Percentiles rank a stretch among this genome's conserved stretches.
phyloP scores from a whole-genome alignment of 768 basidiomycete genomes.

The Boletellus sp. region DNA sequence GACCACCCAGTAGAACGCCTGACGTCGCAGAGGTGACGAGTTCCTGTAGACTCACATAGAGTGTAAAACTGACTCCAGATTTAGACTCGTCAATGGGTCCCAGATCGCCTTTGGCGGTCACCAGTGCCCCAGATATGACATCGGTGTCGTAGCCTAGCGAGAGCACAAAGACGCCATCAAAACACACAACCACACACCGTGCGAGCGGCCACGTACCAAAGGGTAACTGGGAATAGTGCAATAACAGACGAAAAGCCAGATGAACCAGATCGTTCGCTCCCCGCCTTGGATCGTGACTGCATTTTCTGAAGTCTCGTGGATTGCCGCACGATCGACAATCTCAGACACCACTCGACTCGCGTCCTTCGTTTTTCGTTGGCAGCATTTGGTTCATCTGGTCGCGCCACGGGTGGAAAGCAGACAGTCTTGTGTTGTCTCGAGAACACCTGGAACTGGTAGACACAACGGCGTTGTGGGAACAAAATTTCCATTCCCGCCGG shows the following conservation, averaged over 20 bases:
- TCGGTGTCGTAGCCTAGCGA: slow-evolving; percentile 73
- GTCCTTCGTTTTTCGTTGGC: slow-evolving; percentile 1
- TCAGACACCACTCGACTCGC: slow-evolving; percentile 10
- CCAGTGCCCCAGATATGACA: slow-evolving; percentile 76
- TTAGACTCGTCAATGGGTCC: too few species aligned
- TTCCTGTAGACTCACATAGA: slow-evolving; percentile 43
- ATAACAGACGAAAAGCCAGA: slow-evolving; percentile 72
- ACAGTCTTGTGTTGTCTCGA: not conserved
- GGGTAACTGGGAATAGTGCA: slow-evolving; percentile 70
- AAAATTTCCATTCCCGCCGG: not conserved
- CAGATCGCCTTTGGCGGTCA: slow-evolving; percentile 65
- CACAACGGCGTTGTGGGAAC: not conserved
- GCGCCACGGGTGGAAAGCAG: not conserved
- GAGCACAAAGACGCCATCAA: not conserved
- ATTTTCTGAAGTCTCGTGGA: slow-evolving; percentile 56
- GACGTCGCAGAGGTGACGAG: slow-evolving; percentile 76
- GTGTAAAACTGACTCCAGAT: not conserved
- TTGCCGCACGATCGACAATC: slow-evolving; percentile 9
- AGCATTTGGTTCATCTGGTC: too few species aligned
- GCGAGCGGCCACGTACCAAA: slow-evolving; percentile 50
- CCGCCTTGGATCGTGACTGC: slow-evolving; percentile 62
- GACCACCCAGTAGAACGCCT: slow-evolving; percentile 72
- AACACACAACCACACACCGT: too few species aligned
- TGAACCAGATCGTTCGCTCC: slow-evolving; percentile 65
- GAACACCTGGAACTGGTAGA: not conserved